Conservation (phyloP, 75 land plant species). For the Pseudotsuga menziesii region DNA sequence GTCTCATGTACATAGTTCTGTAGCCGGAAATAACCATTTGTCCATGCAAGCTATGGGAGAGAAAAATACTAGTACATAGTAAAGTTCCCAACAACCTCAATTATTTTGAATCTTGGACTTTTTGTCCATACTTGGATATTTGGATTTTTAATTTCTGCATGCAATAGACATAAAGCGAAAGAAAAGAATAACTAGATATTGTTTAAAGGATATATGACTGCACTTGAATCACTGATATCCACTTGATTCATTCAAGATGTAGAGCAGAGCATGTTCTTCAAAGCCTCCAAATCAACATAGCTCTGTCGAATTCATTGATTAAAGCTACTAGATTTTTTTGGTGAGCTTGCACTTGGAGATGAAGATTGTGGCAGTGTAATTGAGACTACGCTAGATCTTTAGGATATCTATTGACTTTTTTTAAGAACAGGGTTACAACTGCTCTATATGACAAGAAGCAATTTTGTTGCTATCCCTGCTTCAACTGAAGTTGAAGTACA, state of each 20-base stretch:
- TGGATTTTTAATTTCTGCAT: slow-evolving; percentile 1
- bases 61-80: background rate
- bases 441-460: slow-evolving; percentile 17
- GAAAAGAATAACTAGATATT: background rate
- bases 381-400: slow-evolving; percentile 34
- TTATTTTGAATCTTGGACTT: slow-evolving; percentile 3
- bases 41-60: background rate
- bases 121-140: background rate
- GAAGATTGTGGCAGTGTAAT: slow-evolving; percentile 27
- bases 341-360: slow-evolving; percentile 30
- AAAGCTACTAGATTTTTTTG: slow-evolving; percentile 12
- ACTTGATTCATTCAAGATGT: slow-evolving; percentile 2
- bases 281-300: background rate
- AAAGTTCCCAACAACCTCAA: background rate
- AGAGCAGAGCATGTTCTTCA: background rate
- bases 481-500: slow-evolving; percentile 12
- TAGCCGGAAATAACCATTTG: slow-evolving; percentile 3
- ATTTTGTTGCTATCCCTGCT: slow-evolving; percentile 13
- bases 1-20: slow-evolving; percentile 11
- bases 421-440: slow-evolving; percentile 19
- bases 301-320: background rate
- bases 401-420: slow-evolving; percentile 46
- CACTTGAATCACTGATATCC: background rate
- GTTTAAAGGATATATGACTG: background rate
- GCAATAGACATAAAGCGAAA: background rate